These are phyloP conservation scores for Aspergillus quadrilineatus DNA, from an alignment of 2,329 filamentous ascomycete genomes.

Conservation along the genomic window DNA sequence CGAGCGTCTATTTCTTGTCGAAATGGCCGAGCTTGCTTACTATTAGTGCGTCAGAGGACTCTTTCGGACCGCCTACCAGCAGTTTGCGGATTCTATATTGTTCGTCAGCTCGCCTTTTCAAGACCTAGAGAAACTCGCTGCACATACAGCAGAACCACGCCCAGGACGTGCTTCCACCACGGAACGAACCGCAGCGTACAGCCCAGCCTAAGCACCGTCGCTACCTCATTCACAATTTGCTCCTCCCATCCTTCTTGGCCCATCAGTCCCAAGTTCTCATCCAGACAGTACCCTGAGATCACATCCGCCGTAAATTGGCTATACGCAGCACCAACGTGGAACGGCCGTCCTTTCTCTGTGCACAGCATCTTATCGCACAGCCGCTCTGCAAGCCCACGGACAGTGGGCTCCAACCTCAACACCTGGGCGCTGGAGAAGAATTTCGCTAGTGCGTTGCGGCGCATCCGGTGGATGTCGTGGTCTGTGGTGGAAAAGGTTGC, in stretches of 20 bases:
- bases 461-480: conserved; percentile 13
- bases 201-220: background rate
- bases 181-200: background rate
- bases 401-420: background rate
- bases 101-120: background rate
- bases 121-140: no score
- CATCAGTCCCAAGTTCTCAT: background rate
- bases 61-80: background rate
- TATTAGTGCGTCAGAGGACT: background rate
- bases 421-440: conserved; percentile 10
- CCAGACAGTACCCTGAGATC: background rate
- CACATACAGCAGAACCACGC: background rate
- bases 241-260: background rate
- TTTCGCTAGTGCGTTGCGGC: conserved; percentile 8
- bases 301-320: background rate
- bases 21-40: background rate
- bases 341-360: background rate
- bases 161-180: background rate
- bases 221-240: background rate
- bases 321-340: background rate
- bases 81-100: background rate
- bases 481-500: background rate
- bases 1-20: no score
- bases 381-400: background rate
- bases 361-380: background rate